A percentile compares a stretch with the other conserved stretches of the same genome.
Conservation (phyloP, 805 yeast genomes). For the Myxozyma melibiosi region DNA sequence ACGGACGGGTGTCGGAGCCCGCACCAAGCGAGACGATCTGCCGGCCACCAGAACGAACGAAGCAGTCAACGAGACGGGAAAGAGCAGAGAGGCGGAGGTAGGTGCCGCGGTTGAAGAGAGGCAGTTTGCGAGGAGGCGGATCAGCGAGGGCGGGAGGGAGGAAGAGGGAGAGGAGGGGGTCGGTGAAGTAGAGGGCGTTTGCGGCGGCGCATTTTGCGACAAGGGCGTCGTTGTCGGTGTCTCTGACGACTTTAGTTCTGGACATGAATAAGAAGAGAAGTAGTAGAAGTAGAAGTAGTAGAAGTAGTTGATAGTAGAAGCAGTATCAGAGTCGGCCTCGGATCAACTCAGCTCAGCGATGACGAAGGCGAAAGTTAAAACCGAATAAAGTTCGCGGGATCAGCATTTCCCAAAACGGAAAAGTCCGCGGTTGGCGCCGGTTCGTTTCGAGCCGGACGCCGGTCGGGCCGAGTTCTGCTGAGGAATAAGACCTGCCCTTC, state of each 20-base stretch:
- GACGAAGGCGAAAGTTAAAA: no score
- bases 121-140: constrained; percentile 47
- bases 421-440: no score
- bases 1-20: constrained; percentile 75
- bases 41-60: constrained; percentile 9
- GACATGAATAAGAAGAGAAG: no score
- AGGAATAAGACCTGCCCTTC: neutral
- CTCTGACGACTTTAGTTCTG: constrained; percentile 50
- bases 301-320: no score
- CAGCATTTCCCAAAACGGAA: no score
- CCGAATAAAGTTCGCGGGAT: no score
- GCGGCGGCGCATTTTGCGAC: constrained; percentile 54
- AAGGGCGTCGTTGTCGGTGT: constrained; percentile 65
- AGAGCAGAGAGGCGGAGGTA: constrained; percentile 38
- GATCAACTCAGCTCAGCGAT: no score
- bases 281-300: no score
- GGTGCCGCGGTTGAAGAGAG: constrained; percentile 65
- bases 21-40: constrained; percentile 75
- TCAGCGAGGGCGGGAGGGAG: constrained; percentile 26
- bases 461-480: no score
- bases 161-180: constrained; percentile 42
- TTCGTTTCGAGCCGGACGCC: no score
- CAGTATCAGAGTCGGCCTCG: no score
- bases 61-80: constrained; percentile 16
- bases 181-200: constrained; percentile 50